These are phyloP conservation scores for Neofusicoccum cordaticola DNA, from an alignment of 2,329 filamentous ascomycete species.

Conservation along the genomic window DNA sequence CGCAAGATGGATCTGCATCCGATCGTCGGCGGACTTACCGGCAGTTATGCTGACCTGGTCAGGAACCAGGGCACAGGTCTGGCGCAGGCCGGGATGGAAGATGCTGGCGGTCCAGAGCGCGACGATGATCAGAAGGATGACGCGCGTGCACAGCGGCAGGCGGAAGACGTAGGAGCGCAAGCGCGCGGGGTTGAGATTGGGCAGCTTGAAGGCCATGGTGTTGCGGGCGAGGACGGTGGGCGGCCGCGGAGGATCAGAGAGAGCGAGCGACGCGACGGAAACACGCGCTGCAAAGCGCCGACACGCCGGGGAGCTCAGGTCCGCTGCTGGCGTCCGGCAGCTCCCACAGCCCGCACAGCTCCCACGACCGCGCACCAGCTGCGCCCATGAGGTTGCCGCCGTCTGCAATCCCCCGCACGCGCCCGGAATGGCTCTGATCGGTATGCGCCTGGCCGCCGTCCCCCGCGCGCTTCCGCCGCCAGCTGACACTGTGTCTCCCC, in stretches of 20 bases:
- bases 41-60: constrained; percentile 67
- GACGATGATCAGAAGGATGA: constrained; percentile 64
- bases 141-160: constrained; percentile 82
- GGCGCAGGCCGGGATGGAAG: constrained; percentile 67
- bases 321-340: not conserved
- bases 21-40: constrained; percentile 53
- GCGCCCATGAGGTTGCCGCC: not conserved
- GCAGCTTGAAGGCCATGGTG: constrained; percentile 45
- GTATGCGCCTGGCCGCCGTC: constrained; percentile 23
- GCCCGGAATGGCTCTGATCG: constrained; percentile 34
- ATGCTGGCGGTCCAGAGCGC: constrained; percentile 67
- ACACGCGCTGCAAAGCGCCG: constrained; percentile 12
- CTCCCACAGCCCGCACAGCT: not conserved
- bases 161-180: constrained; percentile 78
- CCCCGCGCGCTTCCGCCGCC: constrained; percentile 17
- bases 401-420: not conserved
- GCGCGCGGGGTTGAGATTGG: constrained; percentile 67
- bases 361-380: not conserved
- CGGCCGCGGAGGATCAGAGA: not conserved
- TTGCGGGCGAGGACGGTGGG: constrained; percentile 15
- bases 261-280: constrained; percentile 15
- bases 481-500: constrained; percentile 21
- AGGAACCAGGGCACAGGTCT: constrained; percentile 79
- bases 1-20: not conserved
- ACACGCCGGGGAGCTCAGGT: not conserved